Conservation (phyloP, 2,329 filamentous ascomycete genomes). For the Arthrinium phaeospermum region DNA sequence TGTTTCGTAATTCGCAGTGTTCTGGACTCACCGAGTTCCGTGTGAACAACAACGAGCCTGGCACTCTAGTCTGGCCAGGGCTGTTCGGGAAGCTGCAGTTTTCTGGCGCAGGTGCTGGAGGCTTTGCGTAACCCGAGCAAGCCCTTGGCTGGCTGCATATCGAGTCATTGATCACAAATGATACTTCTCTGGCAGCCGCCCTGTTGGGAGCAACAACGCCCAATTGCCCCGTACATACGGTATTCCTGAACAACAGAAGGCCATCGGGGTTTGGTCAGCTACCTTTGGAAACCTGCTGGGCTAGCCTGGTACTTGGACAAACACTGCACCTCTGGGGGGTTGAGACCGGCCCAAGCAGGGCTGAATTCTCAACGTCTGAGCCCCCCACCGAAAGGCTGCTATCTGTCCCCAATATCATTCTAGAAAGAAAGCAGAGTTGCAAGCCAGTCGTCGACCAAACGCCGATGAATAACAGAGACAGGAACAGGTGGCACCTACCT, state of each 20-base stretch:
- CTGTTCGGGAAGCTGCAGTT: constrained; percentile 16
- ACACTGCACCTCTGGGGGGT: not conserved
- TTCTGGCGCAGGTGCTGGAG: constrained; percentile 12
- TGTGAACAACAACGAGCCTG: not conserved
- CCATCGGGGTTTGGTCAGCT: not conserved
- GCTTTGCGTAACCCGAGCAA: not conserved
- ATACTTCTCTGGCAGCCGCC: not conserved
- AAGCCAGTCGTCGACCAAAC: not conserved
- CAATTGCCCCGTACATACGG: not conserved
- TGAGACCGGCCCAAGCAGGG: constrained; percentile 5
- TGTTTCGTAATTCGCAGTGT: not conserved
- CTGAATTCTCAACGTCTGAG: not conserved
- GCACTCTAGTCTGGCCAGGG: not conserved
- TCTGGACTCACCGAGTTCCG: not conserved
- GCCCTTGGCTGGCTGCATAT: constrained; percentile 17
- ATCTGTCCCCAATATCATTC: not conserved
- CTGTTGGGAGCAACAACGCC: not conserved
- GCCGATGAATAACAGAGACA: not conserved
- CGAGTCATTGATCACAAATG: constrained; percentile 19
- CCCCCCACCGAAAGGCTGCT: not conserved
- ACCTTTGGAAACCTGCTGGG: not conserved
- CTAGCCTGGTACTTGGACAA: not conserved
- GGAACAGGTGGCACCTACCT: not conserved
- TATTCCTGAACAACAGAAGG: not conserved
- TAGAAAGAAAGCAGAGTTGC: constrained; percentile 3